A percentile compares a stretch with the other conserved stretches of the same genome.
Conservation (phyloP, 2,329 filamentous ascomycete genomes). For the Ophiosphaerella korrae region DNA sequence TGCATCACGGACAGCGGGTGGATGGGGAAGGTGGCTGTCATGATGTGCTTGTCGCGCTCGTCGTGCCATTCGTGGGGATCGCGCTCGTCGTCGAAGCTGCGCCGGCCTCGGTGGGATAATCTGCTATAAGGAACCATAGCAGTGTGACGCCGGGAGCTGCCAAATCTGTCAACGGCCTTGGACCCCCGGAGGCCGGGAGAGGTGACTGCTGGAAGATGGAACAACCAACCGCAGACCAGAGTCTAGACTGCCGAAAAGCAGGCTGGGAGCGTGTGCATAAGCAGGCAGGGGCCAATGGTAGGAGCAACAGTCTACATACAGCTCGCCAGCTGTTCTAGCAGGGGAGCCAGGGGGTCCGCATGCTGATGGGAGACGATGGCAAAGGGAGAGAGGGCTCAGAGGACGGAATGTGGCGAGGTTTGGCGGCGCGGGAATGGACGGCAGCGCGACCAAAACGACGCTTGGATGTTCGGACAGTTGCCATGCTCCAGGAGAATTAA, state of each 20-base stretch:
- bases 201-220: slow-evolving; percentile 26
- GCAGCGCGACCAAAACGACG: slow-evolving; percentile 16
- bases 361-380: slow-evolving; percentile 17
- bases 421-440: slow-evolving; percentile 9
- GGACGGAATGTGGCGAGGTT: background rate
- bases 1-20: slow-evolving; percentile 81
- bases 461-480: slow-evolving; percentile 14
- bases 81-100: slow-evolving; percentile 22
- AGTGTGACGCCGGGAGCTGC: slow-evolving; percentile 8
- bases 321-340: slow-evolving; percentile 23
- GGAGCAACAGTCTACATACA: background rate
- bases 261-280: slow-evolving; percentile 33
- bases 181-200: slow-evolving; percentile 19
- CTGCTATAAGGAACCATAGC: slow-evolving; percentile 33
- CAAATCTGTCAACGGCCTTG: slow-evolving; percentile 6
- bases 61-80: slow-evolving; percentile 40
- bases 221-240: slow-evolving; percentile 26
- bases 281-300: slow-evolving; percentile 17
- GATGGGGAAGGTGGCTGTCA: slow-evolving; percentile 50
- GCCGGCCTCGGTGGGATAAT: slow-evolving; percentile 24
- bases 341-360: slow-evolving; percentile 22
- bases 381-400: background rate
- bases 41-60: slow-evolving; percentile 42
- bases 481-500: slow-evolving; percentile 12
- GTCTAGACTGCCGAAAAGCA: slow-evolving; percentile 25